Evolutionary conservation across 2,329 filamentous ascomycete genomes (phyloP), one percentile per base, ranked within the genome.

Genomic region (Penicillium sp.): DNA sequence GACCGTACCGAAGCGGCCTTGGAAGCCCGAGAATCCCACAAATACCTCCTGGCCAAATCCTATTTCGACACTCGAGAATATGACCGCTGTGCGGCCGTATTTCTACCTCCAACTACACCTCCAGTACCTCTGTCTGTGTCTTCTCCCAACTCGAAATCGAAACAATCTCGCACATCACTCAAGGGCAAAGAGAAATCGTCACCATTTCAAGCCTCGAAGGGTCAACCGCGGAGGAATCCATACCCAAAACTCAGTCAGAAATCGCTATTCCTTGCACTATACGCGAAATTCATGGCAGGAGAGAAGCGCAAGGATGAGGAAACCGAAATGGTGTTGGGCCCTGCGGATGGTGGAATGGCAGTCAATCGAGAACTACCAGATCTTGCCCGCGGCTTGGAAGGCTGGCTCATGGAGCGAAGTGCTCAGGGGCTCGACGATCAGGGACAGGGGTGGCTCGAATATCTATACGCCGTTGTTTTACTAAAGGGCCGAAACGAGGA

Each of bases 251-350:
- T 97, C 51, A 97, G 93, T 71, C 92, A 97, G 73, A 96, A 93
- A 76, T 92, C 93, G 52, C 76, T 98, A 21, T 99, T 99, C 70
- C 82, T 99, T 11, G 90, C 92, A 0, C 80, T 98, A 4, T 99
- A 99, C 69, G 91, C 95, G 45, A 96, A 93, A 70, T 92, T 93
- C 70, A 85, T 98, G 62, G 90, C 93, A 0, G 95, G 95, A 1
- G 95, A 99, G 80, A 97, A 98, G 80, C 87, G 91, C 63, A 96
- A 93, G 75, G 91, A 96, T 67, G 95, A 99, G 74, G 93, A 98
- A 56, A 91, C 90, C 22, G 95, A 99, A 77, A 97, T 97, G 90
- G 90, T 99, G 50, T 86, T 98, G 76, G 95, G 95, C 0, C 93
- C 95, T 1, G 88, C 93, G 57, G 95, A 99, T 74, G 87, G 91